Evolutionary conservation across 176 grass and related monocot species (phyloP).

Genomic region (Pontederia crassipes): DNA sequence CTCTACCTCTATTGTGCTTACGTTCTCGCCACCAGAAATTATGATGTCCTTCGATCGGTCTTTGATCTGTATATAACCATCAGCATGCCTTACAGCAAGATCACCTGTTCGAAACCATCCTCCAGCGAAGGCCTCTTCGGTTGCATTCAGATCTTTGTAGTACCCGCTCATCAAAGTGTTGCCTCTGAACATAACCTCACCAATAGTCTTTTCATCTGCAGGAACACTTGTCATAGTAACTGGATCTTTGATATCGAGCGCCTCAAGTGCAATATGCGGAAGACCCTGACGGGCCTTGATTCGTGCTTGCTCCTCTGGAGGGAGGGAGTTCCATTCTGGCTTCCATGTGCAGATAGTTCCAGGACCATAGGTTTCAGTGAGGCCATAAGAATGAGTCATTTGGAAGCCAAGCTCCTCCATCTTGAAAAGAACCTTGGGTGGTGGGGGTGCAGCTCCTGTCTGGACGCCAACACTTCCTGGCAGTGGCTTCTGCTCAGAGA

Average conservation of each 20-base stretch:
- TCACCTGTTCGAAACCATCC: slow-evolving; percentile 66
- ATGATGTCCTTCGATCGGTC: slow-evolving; percentile 87
- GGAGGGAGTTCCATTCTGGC: slow-evolving; percentile 72
- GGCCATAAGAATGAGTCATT: slow-evolving; percentile 61
- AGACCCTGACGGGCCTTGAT: slow-evolving; percentile 76
- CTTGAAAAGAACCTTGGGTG: slow-evolving; percentile 42
- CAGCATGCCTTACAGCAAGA: slow-evolving; percentile 45
- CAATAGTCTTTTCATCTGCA: slow-evolving; percentile 49
- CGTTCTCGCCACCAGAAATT: slow-evolving; percentile 90
- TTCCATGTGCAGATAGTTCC: slow-evolving; percentile 55
- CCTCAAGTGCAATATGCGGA: slow-evolving; percentile 52
- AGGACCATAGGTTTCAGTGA: slow-evolving; percentile 82
- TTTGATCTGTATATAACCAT: slow-evolving; percentile 67
- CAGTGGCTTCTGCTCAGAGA: slow-evolving; percentile 19
- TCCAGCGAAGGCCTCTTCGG: slow-evolving; percentile 36
- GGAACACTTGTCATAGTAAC: slow-evolving; percentile 52
- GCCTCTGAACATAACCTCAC: slow-evolving; percentile 80
- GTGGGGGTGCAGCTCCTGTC: slow-evolving; percentile 59
- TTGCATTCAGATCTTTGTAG: slow-evolving; percentile 59
- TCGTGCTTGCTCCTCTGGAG: slow-evolving; percentile 38
- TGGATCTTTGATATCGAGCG: slow-evolving; percentile 65
- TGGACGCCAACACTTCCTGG: slow-evolving; percentile 29
- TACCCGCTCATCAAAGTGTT: slow-evolving; percentile 92
- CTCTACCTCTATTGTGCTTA: slow-evolving; percentile 85
- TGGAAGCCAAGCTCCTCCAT: slow-evolving; percentile 64